Conservation (phyloP, 352 stramenopile species). For the Globisporangium cederbergense region DNA sequence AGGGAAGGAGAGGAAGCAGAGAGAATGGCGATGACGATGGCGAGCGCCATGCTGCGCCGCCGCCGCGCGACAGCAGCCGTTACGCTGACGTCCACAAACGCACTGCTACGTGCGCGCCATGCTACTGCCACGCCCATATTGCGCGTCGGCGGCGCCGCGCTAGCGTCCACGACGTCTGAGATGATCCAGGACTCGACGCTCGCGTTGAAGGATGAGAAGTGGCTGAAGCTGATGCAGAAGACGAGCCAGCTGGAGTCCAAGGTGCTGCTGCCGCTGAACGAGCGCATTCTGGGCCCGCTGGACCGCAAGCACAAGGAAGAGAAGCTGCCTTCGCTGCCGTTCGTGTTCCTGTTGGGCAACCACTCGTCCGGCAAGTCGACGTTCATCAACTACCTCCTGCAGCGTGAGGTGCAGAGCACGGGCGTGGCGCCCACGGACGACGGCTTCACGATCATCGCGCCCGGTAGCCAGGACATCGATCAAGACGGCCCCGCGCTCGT, state of each 20-base stretch:
- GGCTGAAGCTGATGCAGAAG: slow-evolving; percentile 81
- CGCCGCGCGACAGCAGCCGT: neutral
- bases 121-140: neutral
- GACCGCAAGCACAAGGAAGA: slow-evolving; percentile 89
- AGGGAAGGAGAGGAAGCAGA: neutral
- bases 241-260: slow-evolving; percentile 69
- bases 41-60: slow-evolving; percentile 11
- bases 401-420: slow-evolving; percentile 95
- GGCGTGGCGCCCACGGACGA: slow-evolving; percentile 99
- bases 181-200: slow-evolving; percentile 25
- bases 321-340: slow-evolving; percentile 93
- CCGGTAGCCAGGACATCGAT: slow-evolving; percentile 94
- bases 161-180: slow-evolving; percentile 19
- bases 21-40: slow-evolving; percentile 15
- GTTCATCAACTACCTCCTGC: slow-evolving; percentile 99
- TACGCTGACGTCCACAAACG: neutral
- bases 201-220: slow-evolving; percentile 64
- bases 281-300: slow-evolving; percentile 81
- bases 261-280: slow-evolving; percentile 79
- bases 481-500: slow-evolving; percentile 95
- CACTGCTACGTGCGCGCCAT: neutral
- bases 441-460: slow-evolving; percentile 98
- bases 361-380: slow-evolving; percentile 98
- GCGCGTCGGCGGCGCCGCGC: neutral
- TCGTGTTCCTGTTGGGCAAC: slow-evolving; percentile 99